phyloP scores from a whole-genome alignment of 768 basidiomycete species.

The Psilocybe sp. region DNA sequence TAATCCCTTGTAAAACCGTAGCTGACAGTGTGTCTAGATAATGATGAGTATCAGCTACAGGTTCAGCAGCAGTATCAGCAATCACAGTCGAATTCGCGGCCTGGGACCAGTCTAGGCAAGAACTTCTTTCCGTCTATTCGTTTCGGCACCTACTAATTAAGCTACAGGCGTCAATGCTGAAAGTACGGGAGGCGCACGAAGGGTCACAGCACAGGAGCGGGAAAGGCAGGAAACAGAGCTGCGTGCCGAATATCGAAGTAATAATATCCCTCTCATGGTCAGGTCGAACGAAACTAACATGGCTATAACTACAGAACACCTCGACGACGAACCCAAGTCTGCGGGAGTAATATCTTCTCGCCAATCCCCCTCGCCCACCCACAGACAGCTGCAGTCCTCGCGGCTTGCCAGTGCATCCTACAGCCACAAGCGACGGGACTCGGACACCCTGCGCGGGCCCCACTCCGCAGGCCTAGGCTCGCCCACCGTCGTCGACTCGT shows the following conservation, averaged over 20 bases:
- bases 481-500: slow-evolving; percentile 52
- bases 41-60: slow-evolving; percentile 38
- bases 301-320: slow-evolving; percentile 33
- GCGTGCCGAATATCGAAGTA: slow-evolving; percentile 42
- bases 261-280: slow-evolving; percentile 9
- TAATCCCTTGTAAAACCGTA: background rate
- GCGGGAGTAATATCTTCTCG: slow-evolving; percentile 26
- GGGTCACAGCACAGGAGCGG: slow-evolving; percentile 35
- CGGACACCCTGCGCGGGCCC: slow-evolving; percentile 63
- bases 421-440: slow-evolving; percentile 67
- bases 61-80: slow-evolving; percentile 33
- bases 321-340: slow-evolving; percentile 41
- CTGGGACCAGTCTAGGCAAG: slow-evolving; percentile 34
- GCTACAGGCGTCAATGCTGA: slow-evolving; percentile 23
- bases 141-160: background rate
- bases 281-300: slow-evolving; percentile 1
- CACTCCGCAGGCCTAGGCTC: slow-evolving; percentile 28
- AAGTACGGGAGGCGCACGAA: slow-evolving; percentile 29
- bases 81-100: slow-evolving; percentile 27
- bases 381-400: slow-evolving; percentile 18
- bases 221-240: slow-evolving; percentile 42
- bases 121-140: background rate
- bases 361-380: slow-evolving; percentile 51
- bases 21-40: slow-evolving; percentile 20
- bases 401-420: slow-evolving; percentile 27